Evolutionary conservation across 441 rosid species (phyloP).

Genomic region (Euphorbia celastroides): DNA sequence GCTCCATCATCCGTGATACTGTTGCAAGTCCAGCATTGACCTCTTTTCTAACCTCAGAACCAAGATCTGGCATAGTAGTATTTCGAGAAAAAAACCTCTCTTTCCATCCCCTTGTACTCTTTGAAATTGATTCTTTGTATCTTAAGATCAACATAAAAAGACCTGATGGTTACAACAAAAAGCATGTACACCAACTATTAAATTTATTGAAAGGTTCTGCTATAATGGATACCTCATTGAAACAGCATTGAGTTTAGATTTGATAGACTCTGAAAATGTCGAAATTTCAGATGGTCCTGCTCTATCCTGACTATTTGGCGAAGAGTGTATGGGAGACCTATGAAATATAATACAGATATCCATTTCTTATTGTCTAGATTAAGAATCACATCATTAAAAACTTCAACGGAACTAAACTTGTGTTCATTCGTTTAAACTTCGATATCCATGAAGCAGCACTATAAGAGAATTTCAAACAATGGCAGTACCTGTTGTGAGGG

Average conservation of each 20-base stretch:
- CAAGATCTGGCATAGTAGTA: constrained; percentile 42
- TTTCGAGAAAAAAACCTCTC: constrained; percentile 62
- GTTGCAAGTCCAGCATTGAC: constrained; percentile 58
- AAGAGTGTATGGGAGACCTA: constrained; percentile 49
- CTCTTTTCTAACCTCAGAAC: constrained; percentile 63
- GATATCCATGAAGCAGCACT: neutral
- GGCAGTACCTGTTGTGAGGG: constrained; percentile 42
- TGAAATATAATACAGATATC: constrained; percentile 2
- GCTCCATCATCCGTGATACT: constrained; percentile 65
- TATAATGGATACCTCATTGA: constrained; percentile 51
- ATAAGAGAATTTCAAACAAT: constrained; percentile 4
- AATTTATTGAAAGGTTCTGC: neutral
- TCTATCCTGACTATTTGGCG: constrained; percentile 60
- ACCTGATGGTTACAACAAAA: neutral
- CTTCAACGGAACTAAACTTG: neutral
- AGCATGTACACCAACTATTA: neutral
- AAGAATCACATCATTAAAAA: neutral
- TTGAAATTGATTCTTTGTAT: constrained; percentile 66
- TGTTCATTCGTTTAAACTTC: neutral
- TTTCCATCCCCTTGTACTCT: constrained; percentile 69
- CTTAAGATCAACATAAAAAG: constrained; percentile 20
- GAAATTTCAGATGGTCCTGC: constrained; percentile 83
- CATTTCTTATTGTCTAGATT: neutral
- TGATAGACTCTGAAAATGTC: constrained; percentile 75
- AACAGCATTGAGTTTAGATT: constrained; percentile 65